Percentiles rank a stretch among this genome's conserved stretches.
Conservation (phyloP, 129 eudicot genomes). For the Ambrosia trifida region DNA sequence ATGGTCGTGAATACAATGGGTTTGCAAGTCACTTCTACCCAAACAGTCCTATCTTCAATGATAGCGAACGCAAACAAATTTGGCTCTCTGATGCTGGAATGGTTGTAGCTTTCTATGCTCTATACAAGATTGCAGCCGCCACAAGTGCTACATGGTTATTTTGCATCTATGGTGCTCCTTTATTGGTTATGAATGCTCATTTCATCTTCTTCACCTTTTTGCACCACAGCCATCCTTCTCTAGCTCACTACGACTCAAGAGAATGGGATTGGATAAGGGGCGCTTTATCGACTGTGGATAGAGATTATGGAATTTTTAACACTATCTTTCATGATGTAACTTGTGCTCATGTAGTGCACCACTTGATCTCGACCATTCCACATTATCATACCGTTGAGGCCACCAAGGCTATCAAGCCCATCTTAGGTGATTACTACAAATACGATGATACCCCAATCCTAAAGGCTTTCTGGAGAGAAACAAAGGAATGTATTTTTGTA, state of each 20-base stretch:
- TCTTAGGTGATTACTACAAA: conserved; percentile 38
- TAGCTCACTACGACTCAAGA: conserved; percentile 37
- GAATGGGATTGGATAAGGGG: conserved; percentile 52
- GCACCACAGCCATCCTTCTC: conserved; percentile 37
- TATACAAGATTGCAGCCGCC: conserved; percentile 6
- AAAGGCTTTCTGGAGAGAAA: conserved; percentile 35
- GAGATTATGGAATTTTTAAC: conserved; percentile 38
- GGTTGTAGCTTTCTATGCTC: conserved; percentile 12
- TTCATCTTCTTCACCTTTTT: conserved; percentile 26
- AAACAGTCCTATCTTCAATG: conserved; percentile 32
- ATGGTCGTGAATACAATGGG: conserved; percentile 32
- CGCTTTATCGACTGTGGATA: conserved; percentile 34
- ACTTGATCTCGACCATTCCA: conserved; percentile 39
- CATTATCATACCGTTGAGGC: conserved; percentile 44
- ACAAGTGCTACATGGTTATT: conserved; percentile 30
- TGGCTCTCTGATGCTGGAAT: conserved; percentile 34
- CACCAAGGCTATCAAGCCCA: conserved; percentile 33
- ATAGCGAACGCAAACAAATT: conserved; percentile 31
- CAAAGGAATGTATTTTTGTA: conserved; percentile 31
- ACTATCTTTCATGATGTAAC: conserved; percentile 31
- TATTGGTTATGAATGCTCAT: conserved; percentile 11
- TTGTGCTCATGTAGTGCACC: conserved; percentile 36
- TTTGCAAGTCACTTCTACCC: conserved; percentile 37
- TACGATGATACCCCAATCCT: conserved; percentile 28
- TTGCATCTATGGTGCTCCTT: conserved; percentile 32